These are phyloP conservation scores for Flaveria robusta DNA, from an alignment of 129 eudicot genomes.

Conservation along the genomic window DNA sequence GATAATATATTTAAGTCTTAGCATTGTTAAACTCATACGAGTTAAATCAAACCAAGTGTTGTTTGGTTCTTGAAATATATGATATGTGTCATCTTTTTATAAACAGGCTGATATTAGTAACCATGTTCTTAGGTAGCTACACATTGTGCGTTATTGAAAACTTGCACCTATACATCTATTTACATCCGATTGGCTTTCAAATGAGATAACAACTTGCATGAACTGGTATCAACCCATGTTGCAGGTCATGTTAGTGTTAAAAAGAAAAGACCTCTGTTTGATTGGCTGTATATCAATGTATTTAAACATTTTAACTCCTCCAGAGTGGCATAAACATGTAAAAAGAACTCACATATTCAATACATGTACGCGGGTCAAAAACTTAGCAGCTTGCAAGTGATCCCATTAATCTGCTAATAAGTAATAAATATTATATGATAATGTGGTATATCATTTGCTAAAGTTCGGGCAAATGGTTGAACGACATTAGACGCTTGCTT, in stretches of 20 bases:
- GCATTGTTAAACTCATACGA: background rate
- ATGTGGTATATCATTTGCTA: too few relatives aligned
- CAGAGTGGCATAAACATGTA: background rate
- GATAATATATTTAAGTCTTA: background rate
- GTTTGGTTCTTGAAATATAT: slow-evolving; percentile 15
- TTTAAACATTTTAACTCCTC: background rate
- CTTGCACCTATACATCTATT: background rate
- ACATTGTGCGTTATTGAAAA: background rate
- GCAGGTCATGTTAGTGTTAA: background rate
- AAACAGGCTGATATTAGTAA: background rate
- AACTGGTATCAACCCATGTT: too few relatives aligned
- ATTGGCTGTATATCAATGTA: background rate
- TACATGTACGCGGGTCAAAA: too few relatives aligned
- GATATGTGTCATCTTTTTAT: background rate
- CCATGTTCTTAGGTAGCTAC: background rate
- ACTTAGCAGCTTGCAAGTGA: too few relatives aligned
- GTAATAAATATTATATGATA: too few relatives aligned
- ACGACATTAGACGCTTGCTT: too few relatives aligned
- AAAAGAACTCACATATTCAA: too few relatives aligned
- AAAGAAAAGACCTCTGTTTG: background rate
- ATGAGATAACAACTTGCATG: background rate
- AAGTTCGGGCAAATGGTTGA: too few relatives aligned
- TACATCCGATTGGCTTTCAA: background rate
- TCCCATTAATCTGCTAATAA: too few relatives aligned
- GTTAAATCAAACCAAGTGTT: background rate